These are phyloP conservation scores for Annulohypoxylon bovei DNA, from an alignment of 495 filamentous ascomycete genomes.

Conservation along the genomic window DNA sequence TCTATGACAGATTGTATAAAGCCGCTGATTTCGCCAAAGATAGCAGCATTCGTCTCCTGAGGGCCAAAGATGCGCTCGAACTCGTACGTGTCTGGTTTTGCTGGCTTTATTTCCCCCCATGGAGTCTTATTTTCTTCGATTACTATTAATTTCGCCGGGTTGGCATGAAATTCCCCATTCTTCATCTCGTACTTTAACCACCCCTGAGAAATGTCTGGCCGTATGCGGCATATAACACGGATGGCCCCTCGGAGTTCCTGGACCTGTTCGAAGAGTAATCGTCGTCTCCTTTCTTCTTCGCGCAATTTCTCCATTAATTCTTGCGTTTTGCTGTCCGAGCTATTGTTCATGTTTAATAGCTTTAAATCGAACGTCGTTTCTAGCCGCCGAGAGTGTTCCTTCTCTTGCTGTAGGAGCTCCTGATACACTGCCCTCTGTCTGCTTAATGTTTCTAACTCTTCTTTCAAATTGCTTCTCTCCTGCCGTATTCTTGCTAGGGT, in stretches of 20 bases:
- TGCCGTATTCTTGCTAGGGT: neutral
- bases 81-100: slow-evolving; percentile 64
- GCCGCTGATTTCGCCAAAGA: slow-evolving; percentile 94
- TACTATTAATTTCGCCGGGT: slow-evolving; percentile 71
- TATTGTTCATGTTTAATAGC: neutral
- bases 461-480: neutral
- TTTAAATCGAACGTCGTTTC: neutral
- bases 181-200: slow-evolving; percentile 79
- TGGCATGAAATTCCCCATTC: slow-evolving; percentile 9
- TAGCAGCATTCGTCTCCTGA: slow-evolving; percentile 73
- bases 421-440: neutral
- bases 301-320: slow-evolving; percentile 69
- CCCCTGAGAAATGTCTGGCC: slow-evolving; percentile 69
- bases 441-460: neutral
- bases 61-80: slow-evolving; percentile 94
- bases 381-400: neutral
- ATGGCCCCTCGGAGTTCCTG: slow-evolving; percentile 96
- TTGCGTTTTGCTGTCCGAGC: neutral
- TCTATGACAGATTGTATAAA: slow-evolving; percentile 92
- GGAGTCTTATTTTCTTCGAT: slow-evolving; percentile 61
- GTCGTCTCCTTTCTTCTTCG: slow-evolving; percentile 82
- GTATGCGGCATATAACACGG: slow-evolving; percentile 93
- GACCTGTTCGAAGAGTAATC: slow-evolving; percentile 92
- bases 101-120: slow-evolving; percentile 69
- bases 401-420: neutral